phyloP scores from a whole-genome alignment of 495 filamentous ascomycete genomes.

The Cudoniella acicularis region DNA sequence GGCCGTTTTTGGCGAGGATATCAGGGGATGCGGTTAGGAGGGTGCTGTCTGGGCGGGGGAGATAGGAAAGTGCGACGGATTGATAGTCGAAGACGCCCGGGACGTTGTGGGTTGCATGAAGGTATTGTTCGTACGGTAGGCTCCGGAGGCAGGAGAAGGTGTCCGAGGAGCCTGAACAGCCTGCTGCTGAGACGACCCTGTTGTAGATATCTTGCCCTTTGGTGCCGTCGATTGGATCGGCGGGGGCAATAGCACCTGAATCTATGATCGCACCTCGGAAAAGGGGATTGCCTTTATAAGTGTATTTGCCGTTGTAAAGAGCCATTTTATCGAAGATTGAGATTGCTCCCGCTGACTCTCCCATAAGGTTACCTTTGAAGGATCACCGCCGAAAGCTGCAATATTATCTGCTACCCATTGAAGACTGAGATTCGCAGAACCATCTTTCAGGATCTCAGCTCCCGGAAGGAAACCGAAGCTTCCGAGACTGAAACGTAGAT shows the following conservation, averaged over 20 bases:
- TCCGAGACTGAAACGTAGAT: conserved; percentile 56
- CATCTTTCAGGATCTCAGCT: conserved; percentile 62
- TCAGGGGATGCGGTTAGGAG: conserved; percentile 55
- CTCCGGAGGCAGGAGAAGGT: conserved; percentile 61
- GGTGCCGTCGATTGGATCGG: conserved; percentile 57
- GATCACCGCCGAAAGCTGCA: conserved; percentile 33
- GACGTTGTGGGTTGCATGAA: conserved; percentile 63
- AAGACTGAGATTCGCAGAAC: conserved; percentile 45
- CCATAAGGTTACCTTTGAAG: conserved; percentile 41
- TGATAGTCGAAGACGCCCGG: conserved; percentile 59
- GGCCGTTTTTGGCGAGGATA: conserved; percentile 38
- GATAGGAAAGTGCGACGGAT: conserved; percentile 59
- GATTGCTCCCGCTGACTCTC: conserved; percentile 43
- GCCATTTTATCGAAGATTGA: conserved; percentile 69
- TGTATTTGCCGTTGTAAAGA: conserved; percentile 64
- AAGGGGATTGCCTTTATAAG: conserved; percentile 63
- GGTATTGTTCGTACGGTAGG: conserved; percentile 54
- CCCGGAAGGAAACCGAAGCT: conserved; percentile 60
- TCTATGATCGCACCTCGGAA: conserved; percentile 65
- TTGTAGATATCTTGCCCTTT: conserved; percentile 65
- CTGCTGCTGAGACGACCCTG: conserved; percentile 53
- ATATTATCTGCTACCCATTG: conserved; percentile 52
- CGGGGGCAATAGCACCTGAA: conserved; percentile 61
- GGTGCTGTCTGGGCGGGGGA: conserved; percentile 62
- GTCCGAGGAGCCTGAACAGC: conserved; percentile 52